A percentile compares a stretch with the other conserved stretches of the same genome.
Evolutionary conservation across 352 stramenopile genomes (phyloP).

Genomic region (Lagenidium giganteum): DNA sequence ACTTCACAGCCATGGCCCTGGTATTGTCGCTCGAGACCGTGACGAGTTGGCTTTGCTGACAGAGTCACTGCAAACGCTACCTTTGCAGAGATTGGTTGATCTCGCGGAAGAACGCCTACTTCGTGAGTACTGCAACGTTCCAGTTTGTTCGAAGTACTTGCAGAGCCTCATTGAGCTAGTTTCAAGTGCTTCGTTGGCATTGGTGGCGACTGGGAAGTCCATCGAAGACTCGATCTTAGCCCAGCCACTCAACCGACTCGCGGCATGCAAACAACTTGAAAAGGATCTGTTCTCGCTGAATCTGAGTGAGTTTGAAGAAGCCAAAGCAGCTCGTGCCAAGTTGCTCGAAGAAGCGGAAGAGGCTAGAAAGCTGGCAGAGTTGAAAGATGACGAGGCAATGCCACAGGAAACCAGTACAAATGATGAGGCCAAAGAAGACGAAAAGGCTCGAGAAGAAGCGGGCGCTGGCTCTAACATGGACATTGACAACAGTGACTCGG

Average conservation of each 20-base stretch:
- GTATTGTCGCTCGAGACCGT: too few species aligned
- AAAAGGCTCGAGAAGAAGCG: constrained; percentile 7
- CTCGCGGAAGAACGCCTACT: constrained; percentile 70
- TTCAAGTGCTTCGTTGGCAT: constrained; percentile 57
- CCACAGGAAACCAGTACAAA: constrained; percentile 8
- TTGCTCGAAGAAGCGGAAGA: constrained; percentile 44
- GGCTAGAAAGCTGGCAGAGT: constrained; percentile 30
- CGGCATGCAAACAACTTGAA: constrained; percentile 59
- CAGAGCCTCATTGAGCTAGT: constrained; percentile 83
- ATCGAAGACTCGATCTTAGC: constrained; percentile 46
- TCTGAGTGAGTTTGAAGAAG: constrained; percentile 63
- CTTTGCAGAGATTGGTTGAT: constrained; percentile 62
- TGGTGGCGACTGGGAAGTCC: constrained; percentile 40
- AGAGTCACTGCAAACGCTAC: constrained; percentile 44
- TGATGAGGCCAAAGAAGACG: constrained; percentile 13
- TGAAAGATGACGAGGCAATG: constrained; percentile 40
- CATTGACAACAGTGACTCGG: constrained; percentile 74
- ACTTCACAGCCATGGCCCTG: too few species aligned
- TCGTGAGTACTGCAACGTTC: constrained; percentile 69
- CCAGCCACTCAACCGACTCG: constrained; percentile 30
- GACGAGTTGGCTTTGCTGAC: constrained; percentile 25
- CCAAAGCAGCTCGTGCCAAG: constrained; percentile 30
- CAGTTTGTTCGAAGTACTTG: constrained; percentile 80
- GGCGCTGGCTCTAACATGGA: constrained; percentile 49
- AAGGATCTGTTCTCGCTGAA: constrained; percentile 62